Conservation (phyloP, 495 filamentous ascomycete species). For the Penicillium antarcticum region DNA sequence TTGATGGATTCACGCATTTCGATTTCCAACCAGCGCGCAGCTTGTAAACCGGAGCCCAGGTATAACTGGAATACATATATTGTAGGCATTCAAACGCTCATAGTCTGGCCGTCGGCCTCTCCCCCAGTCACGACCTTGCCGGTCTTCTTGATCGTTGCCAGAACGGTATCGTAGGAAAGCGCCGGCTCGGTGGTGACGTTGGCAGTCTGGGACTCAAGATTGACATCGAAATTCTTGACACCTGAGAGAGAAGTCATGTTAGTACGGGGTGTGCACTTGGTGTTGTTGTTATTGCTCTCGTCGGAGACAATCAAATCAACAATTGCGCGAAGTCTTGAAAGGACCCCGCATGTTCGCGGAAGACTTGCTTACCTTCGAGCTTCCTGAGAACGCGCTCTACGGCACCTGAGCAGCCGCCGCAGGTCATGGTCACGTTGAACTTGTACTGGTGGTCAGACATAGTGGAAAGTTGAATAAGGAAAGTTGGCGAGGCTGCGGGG, state of each 20-base stretch:
- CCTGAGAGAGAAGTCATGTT: constrained; percentile 47
- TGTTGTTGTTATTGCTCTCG: no score
- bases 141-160: constrained; percentile 90
- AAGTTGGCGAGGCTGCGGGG: constrained; percentile 6
- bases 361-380: constrained; percentile 66
- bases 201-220: constrained; percentile 78
- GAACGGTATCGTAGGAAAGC: constrained; percentile 74
- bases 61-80: neutral
- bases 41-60: neutral
- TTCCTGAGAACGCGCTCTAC: constrained; percentile 93
- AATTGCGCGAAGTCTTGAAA: no score
- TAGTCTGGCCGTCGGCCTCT: constrained; percentile 53
- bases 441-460: constrained; percentile 68
- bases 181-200: constrained; percentile 60
- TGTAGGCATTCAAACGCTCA: constrained; percentile 25
- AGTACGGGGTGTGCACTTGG: neutral
- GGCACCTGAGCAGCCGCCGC: constrained; percentile 66
- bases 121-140: constrained; percentile 83
- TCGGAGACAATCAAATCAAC: no score
- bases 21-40: no score
- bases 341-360: neutral
- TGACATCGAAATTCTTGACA: constrained; percentile 81
- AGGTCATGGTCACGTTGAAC: constrained; percentile 68
- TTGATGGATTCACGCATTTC: no score
- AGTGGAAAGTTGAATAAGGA: constrained; percentile 8